Evolutionary conservation across 73 alveolate genomes (phyloP), one percentile per base, ranked within the genome.

Genomic region (Paramecium bursaria): DNA sequence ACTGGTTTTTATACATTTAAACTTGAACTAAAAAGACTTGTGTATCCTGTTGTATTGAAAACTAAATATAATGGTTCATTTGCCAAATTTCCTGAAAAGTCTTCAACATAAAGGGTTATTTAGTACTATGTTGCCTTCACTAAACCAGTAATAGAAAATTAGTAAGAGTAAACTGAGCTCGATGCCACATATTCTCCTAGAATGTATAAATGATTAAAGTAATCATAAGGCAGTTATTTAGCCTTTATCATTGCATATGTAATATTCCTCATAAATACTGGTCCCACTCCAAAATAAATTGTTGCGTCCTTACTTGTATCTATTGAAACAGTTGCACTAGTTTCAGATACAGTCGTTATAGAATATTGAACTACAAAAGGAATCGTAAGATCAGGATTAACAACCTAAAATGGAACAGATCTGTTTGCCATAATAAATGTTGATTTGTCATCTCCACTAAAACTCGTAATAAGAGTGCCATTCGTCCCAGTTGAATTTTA

Each of bases 11-110:
- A 11, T 1, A 67, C 3, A 30, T 44, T 10, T 1, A 67, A 47
- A n/a, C 42, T 5, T 21, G 23, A 25, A 3, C 11, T 25, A 35
- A 30, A 47, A 21, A 57, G 82, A 35, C 22, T 35, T 1, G 57
- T 42, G 5, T 67, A 67, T 13, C 33, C 33, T 2, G 82, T 67
- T 4, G 82, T 67, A 15, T 67, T 39, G 10, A 67, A 67, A 10
- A 19, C 7, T 33, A 67, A 21, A 9, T 4, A 25, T 39, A 44
- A 14, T 10, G 53, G 53, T 31, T 29, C 19, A 1, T 31, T 47
- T 39, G 82, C 82, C 10, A 67, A 44, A 67, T 67, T 67, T 19
- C 82, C 82, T 9, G 82, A 67, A 42, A 30, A 67, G 22, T 67
- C 82, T 67, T 67, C 82, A 39, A 67, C 61, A 67, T 13, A 67